Percentiles rank a stretch among this genome's conserved stretches.
phyloP scores from a whole-genome alignment of 352 stramenopile genomes.

The Globisporangium alternatum region DNA sequence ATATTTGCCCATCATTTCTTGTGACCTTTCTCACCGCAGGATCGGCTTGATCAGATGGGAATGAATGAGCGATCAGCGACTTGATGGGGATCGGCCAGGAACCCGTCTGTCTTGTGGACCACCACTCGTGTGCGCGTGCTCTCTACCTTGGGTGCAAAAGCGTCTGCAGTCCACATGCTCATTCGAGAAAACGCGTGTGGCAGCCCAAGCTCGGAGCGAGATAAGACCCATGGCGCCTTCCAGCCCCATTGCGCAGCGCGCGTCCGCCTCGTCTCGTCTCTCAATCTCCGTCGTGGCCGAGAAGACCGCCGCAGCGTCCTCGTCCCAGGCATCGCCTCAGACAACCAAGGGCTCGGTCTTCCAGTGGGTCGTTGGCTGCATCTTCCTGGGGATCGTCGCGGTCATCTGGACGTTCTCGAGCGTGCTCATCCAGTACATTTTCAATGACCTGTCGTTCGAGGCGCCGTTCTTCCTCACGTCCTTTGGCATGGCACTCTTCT shows the following conservation, averaged over 20 bases:
- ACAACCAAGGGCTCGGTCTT: conserved; percentile 33
- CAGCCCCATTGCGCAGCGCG: conserved; percentile 11
- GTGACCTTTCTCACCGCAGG: conserved; percentile 1
- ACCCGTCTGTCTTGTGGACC: neutral
- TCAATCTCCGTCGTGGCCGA: conserved; percentile 10
- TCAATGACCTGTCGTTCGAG: conserved; percentile 78
- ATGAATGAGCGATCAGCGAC: neutral
- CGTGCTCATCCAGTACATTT: conserved; percentile 86
- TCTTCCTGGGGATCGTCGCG: conserved; percentile 64
- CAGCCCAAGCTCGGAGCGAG: neutral
- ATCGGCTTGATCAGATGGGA: neutral
- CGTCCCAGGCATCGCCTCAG: neutral
- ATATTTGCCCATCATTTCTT: neutral
- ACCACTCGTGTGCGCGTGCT: neutral
- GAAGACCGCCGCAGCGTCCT: neutral
- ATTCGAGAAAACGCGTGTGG: conserved; percentile 9
- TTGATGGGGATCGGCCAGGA: neutral
- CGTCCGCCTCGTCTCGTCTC: conserved; percentile 5
- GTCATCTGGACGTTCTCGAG: conserved; percentile 80
- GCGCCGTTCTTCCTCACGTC: conserved; percentile 86
- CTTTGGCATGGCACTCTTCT: conserved; percentile 74
- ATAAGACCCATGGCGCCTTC: neutral
- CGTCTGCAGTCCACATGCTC: neutral
- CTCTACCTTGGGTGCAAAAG: neutral
- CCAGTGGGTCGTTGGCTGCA: conserved; percentile 57